phyloP scores from a whole-genome alignment of 1,139 yeast genomes.

The Pichia sp. region DNA sequence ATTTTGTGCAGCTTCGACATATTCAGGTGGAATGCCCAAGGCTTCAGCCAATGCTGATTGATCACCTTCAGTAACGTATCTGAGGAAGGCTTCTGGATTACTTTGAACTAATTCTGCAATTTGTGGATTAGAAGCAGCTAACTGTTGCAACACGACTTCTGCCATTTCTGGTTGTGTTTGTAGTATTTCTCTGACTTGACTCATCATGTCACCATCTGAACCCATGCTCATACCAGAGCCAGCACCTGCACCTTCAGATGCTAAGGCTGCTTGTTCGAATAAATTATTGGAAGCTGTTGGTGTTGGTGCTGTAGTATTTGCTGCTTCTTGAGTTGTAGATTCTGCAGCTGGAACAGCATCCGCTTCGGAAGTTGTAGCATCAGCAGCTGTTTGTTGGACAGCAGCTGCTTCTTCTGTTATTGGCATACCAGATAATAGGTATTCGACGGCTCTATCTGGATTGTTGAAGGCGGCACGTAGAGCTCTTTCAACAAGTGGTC shows the following conservation, averaged over 20 bases:
- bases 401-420: slow-evolving; percentile 28
- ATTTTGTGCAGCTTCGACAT: slow-evolving; percentile 35
- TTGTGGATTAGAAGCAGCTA: slow-evolving; percentile 84
- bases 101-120: slow-evolving; percentile 77
- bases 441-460: slow-evolving; percentile 98
- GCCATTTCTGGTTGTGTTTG: slow-evolving; percentile 88
- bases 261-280: slow-evolving; percentile 72
- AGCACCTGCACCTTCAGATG: slow-evolving; percentile 32
- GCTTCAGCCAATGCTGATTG: slow-evolving; percentile 33
- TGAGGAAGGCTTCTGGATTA: slow-evolving; percentile 84
- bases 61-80: slow-evolving; percentile 64
- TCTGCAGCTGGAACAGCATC: slow-evolving; percentile 35
- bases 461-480: slow-evolving; percentile 94
- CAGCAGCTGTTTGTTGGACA: slow-evolving; percentile 32
- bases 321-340: slow-evolving; percentile 7
- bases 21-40: slow-evolving; percentile 32
- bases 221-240: slow-evolving; percentile 21
- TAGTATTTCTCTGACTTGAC: slow-evolving; percentile 72
- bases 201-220: slow-evolving; percentile 49
- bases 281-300: slow-evolving; percentile 40
- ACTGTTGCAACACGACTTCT: slow-evolving; percentile 78
- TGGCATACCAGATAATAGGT: slow-evolving; percentile 82
- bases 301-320: slow-evolving; percentile 17
- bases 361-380: slow-evolving; percentile 24
- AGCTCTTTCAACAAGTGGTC: slow-evolving; percentile 86